Conservation (phyloP, 768 basidiomycete species). For the Boletales sp. region DNA sequence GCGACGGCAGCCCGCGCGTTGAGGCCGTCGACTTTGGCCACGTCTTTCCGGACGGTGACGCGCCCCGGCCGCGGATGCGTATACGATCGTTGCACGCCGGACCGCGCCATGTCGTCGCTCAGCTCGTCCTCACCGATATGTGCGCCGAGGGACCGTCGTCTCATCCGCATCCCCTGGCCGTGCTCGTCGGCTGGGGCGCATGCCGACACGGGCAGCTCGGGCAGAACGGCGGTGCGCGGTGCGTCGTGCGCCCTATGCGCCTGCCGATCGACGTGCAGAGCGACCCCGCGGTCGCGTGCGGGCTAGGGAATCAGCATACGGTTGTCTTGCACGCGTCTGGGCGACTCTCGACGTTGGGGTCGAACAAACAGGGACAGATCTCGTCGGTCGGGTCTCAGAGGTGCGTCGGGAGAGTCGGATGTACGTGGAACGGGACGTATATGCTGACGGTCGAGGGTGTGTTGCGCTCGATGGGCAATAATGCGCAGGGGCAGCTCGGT, state of each 20-base stretch:
- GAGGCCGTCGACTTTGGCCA: slow-evolving; percentile 12
- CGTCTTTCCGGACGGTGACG: slow-evolving; percentile 34
- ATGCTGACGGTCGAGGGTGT: slow-evolving; percentile 26
- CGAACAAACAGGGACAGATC: slow-evolving; percentile 69
- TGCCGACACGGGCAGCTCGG: slow-evolving; percentile 86
- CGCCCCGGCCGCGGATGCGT: slow-evolving; percentile 21
- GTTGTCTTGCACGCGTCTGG: slow-evolving; percentile 45
- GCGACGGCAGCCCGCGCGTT: slow-evolving; percentile 6
- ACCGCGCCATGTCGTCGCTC: slow-evolving; percentile 66
- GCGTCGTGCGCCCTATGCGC: slow-evolving; percentile 21
- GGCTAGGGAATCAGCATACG: slow-evolving; percentile 54
- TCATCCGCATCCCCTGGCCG: slow-evolving; percentile 9
- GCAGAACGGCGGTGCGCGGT: slow-evolving; percentile 12
- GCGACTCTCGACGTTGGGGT: slow-evolving; percentile 53
- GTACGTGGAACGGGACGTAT: slow-evolving; percentile 84
- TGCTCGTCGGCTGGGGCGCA: slow-evolving; percentile 78
- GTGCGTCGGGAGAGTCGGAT: slow-evolving; percentile 39
- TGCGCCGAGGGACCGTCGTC: slow-evolving; percentile 16
- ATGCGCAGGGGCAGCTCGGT: slow-evolving; percentile 66
- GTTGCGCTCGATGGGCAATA: slow-evolving; percentile 52
- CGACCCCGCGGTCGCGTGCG: slow-evolving; percentile 33
- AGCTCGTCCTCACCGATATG: slow-evolving; percentile 29
- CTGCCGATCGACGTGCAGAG: slow-evolving; percentile 31
- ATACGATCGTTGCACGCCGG: slow-evolving; percentile 56
- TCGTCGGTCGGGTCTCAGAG: slow-evolving; percentile 29